Percentiles rank a stretch among this genome's conserved stretches.
These are phyloP conservation scores for Berberis vulgaris DNA, from an alignment of 164 flowering plant genomes.

Conservation along the genomic window DNA sequence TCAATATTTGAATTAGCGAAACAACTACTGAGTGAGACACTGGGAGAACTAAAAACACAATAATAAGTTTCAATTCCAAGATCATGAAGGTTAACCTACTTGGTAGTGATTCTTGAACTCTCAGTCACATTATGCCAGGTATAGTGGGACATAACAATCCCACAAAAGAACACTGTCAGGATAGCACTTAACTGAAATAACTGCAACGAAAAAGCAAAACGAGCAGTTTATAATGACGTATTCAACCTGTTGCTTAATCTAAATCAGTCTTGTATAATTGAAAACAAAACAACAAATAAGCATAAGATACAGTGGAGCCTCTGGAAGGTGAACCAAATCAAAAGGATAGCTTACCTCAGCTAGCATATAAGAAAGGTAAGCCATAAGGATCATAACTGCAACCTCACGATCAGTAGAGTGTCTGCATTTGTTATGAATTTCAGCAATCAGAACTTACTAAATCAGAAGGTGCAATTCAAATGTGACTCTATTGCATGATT, in stretches of 20 bases:
- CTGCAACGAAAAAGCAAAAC: slow-evolving; percentile 34
- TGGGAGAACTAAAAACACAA: background rate
- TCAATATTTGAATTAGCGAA: background rate
- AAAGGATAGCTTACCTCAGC: slow-evolving; percentile 57
- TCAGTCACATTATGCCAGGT: slow-evolving; percentile 96
- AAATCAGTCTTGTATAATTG: background rate
- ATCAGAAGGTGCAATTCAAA: background rate
- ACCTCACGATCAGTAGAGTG: slow-evolving; percentile 96
- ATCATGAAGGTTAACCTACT: slow-evolving; percentile 14
- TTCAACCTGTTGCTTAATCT: background rate
- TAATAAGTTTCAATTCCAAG: background rate
- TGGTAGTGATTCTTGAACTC: slow-evolving; percentile 79
- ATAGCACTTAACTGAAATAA: slow-evolving; percentile 70
- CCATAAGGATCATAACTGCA: slow-evolving; percentile 95
- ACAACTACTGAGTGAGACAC: slow-evolving; percentile 1
- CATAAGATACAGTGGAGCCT: background rate
- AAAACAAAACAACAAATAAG: background rate
- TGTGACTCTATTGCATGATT: too few relatives aligned
- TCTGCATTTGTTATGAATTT: slow-evolving; percentile 30
- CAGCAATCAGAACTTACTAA: background rate
- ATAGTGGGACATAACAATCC: slow-evolving; percentile 93
- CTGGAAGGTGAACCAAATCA: background rate
- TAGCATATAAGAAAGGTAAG: slow-evolving; percentile 81
- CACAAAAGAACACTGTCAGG: slow-evolving; percentile 92
- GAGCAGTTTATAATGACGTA: background rate